Evolutionary conservation across 2,329 filamentous ascomycete genomes (phyloP).

Genomic region (Cercospora sesami): DNA sequence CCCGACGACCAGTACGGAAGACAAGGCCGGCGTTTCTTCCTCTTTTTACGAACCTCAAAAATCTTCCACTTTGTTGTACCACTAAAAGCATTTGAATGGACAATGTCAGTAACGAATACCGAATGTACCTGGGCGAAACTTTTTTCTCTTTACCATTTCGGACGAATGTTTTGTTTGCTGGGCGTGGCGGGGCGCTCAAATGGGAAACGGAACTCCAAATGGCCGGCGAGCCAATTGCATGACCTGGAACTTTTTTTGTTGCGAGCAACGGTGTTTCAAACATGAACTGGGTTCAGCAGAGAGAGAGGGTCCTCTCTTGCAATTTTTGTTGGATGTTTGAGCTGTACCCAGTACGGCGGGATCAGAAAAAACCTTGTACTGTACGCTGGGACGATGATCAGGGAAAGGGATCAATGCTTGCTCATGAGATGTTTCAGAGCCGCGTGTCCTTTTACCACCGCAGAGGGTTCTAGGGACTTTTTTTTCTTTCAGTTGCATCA

Average conservation of each 20-base stretch:
- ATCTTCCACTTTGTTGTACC: constrained; percentile 20
- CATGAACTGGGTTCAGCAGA: neutral
- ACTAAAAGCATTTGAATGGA: constrained; percentile 30
- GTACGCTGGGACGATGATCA: neutral
- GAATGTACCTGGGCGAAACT: constrained; percentile 16
- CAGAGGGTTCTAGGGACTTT: neutral
- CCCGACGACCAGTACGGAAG: constrained; percentile 20
- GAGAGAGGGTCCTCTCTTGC: neutral
- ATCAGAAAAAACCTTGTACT: constrained; percentile 9
- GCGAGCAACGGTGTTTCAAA: constrained; percentile 18
- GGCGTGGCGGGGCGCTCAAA: constrained; percentile 1
- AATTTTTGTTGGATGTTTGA: constrained; percentile 15
- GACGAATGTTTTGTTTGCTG: neutral
- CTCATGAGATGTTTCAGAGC: constrained; percentile 13
- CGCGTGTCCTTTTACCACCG: constrained; percentile 3
- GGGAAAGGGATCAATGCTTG: neutral
- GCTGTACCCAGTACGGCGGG: constrained; percentile 14
- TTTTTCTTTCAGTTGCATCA: neutral
- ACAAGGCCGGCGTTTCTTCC: constrained; percentile 8
- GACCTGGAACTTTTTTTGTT: neutral
- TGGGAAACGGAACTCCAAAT: constrained; percentile 6
- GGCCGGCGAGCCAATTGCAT: constrained; percentile 26
- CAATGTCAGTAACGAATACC: constrained; percentile 21
- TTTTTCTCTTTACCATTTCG: neutral
- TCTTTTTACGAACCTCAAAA: neutral